Evolutionary conservation across 345 rosid genomes (phyloP), one percentile per base, ranked within the genome.

Genomic region (Xanthoceras sorbifolium): DNA sequence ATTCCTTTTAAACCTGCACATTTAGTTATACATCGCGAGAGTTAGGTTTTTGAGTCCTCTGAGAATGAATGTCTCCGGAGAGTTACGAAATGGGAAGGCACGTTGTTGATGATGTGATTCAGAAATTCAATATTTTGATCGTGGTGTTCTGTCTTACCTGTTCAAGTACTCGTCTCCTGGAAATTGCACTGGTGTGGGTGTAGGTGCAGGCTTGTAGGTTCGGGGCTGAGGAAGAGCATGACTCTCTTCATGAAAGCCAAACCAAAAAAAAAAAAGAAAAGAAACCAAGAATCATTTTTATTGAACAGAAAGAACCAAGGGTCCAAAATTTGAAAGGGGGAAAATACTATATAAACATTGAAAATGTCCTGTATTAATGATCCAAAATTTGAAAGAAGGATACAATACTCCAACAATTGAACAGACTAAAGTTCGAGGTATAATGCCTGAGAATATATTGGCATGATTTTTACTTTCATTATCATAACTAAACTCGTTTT

Each of bases 1-100:
- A 10, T 82, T 91, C 80, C 92, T 83, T 40, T 80, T 84, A 67
- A 88, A 91, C 88, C 95, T 91, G 87, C 75, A 77, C 23, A 64
- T 72, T 69, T 8, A 48, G 20, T 48, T 62, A 57, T n/a, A 22
- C 3, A 7, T 1, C 42, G 28, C 23, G 9, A 18, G 10, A n/a
- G 28, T 73, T 62, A 67, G 60, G 7, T n/a, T 63, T 50, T 67
- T 31, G 20, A 54, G 32, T 10, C 62, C 32, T 9, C 46, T 18
- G 10, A 40, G 25, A 23, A 42, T 62, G 65, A 48, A 64, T 5
- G n/a, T 42, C 38, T 25, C 5, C 1, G 34, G 5, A 61, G 23
- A 48, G 22, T 66, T 3, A 0, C 38, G 11, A 14, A 1, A 67
- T 52, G 7, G 31, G 28, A 40, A 55, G 26, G n/a, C 11, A 42